Evolutionary conservation across 768 basidiomycete species (phyloP), one percentile per base, ranked within the genome.

Genomic region (Pleurotus eryngii): DNA sequence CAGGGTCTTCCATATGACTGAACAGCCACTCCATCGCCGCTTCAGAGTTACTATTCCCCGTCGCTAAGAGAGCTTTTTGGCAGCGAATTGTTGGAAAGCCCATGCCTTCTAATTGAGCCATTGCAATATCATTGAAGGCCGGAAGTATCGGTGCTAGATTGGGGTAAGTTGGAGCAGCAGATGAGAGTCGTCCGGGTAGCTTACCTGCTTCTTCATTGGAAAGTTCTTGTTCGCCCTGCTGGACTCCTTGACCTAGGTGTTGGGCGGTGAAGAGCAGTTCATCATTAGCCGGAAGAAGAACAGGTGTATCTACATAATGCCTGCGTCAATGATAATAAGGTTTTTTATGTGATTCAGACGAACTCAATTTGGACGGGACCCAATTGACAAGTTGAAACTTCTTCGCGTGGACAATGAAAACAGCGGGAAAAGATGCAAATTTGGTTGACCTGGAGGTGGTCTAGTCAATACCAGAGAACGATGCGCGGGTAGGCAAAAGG

Each of bases 11-110:
- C 91, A 95, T 92, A 69, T 98, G 96, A 45, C 71, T 78, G 66
- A 98, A 96, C 42, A 99, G 70, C 96, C 96, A 99, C 58, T 93
- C 87, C 94, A 96, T 96, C 0, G 97, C 97, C 0, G 76, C 80
- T 60, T 95, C 90, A 0, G 89, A 74, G 57, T 86, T 84, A 14
- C 70, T 74, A 62, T 87, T 86, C 0, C 93, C 92, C 0, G 95
- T 98, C 0, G 93, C 94, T 8, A 96, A 76, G 4, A 98, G 69
- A 0, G 95, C 97, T 63, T 93, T 95, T 64, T 96, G 89, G 68
- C 91, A 95, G 20, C 95, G 82, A 6, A 94, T 69, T 0, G 73
- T 68, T 0, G 95, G 90, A 79, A 99, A 98, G 0, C 96, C 96
- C 94, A 98, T 95, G 0, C 74, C 85, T 63, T 91, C 84, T 20